Conservation (phyloP, 139 green algal genomes). For the Mesotaenium endlicherianum region DNA sequence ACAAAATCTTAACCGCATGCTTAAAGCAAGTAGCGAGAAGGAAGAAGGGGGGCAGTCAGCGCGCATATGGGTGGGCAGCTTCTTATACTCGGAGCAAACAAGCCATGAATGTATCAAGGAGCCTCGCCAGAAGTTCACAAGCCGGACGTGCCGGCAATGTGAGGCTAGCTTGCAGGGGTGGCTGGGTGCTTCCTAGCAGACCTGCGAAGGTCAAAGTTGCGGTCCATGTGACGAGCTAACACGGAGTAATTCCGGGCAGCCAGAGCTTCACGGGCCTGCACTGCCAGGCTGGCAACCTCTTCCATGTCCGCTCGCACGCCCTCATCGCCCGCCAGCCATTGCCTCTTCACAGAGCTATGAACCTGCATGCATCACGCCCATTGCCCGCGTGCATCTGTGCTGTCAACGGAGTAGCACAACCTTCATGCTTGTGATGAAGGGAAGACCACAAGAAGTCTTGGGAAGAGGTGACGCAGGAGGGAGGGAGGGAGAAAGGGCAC, state of each 20-base stretch:
- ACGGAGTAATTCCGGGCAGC: slow-evolving; percentile 33
- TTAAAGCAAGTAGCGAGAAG: background rate
- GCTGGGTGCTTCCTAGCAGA: too few species aligned
- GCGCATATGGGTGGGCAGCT: too few species aligned
- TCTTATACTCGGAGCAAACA: too few species aligned
- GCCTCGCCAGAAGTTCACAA: too few species aligned
- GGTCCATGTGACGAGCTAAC: slow-evolving; percentile 69
- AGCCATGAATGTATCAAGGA: too few species aligned
- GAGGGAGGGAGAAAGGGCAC: background rate
- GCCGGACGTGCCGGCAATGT: too few species aligned
- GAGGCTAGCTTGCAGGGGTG: too few species aligned
- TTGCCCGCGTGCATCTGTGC: too few species aligned
- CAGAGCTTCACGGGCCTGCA: slow-evolving; percentile 60
- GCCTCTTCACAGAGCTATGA: slow-evolving; percentile 66
- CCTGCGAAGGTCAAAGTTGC: slow-evolving; percentile 72
- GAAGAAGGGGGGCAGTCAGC: background rate
- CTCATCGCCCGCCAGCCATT: slow-evolving; percentile 71
- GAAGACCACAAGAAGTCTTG: too few species aligned
- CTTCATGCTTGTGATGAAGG: too few species aligned
- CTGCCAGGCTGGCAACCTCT: slow-evolving; percentile 62
- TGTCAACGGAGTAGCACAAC: too few species aligned
- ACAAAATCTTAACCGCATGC: background rate
- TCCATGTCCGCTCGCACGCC: slow-evolving; percentile 62
- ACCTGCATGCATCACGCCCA: too few species aligned
- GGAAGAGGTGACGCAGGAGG: background rate